A percentile compares a stretch with the other conserved stretches of the same genome.
phyloP scores from a whole-genome alignment of 2,329 filamentous ascomycete genomes.

The Curvularia spicifera region DNA sequence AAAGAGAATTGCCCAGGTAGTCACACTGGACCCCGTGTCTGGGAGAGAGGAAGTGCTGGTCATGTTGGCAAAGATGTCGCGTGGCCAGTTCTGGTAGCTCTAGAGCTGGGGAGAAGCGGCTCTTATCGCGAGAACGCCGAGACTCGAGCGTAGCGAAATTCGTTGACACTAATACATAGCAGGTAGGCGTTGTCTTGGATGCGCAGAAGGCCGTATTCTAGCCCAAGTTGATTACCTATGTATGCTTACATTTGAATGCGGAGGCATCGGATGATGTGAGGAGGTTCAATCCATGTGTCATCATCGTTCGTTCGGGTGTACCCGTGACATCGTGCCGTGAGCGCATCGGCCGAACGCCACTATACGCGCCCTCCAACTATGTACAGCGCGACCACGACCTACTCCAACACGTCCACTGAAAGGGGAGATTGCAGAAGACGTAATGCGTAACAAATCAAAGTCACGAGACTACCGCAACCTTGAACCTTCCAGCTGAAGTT shows the following conservation, averaged over 20 bases:
- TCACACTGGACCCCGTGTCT: conserved; percentile 21
- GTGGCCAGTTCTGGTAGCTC: conserved; percentile 10
- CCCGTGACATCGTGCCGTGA: conserved; percentile 30
- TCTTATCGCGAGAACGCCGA: conserved; percentile 27
- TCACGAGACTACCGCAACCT: conserved; percentile 30
- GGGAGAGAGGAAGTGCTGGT: conserved; percentile 25
- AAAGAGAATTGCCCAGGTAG: conserved; percentile 27
- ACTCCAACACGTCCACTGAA: conserved; percentile 10
- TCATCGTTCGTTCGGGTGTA: conserved; percentile 18
- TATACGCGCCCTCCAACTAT: background rate
- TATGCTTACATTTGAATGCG: background rate
- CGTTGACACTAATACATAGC: conserved; percentile 18
- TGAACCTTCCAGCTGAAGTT: conserved; percentile 9
- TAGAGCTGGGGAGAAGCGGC: conserved; percentile 9
- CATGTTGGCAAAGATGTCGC: conserved; percentile 18
- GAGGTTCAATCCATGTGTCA: conserved; percentile 32
- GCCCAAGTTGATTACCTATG: background rate
- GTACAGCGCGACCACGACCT: background rate
- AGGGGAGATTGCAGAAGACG: conserved; percentile 20
- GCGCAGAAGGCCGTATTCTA: background rate
- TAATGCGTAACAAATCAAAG: conserved; percentile 21
- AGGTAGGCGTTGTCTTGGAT: conserved; percentile 15
- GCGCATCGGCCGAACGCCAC: conserved; percentile 18
- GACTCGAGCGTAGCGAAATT: conserved; percentile 9
- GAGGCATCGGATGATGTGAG: conserved; percentile 14